phyloP scores from a whole-genome alignment of 805 yeast species.

The Teunomyces kruisii region DNA sequence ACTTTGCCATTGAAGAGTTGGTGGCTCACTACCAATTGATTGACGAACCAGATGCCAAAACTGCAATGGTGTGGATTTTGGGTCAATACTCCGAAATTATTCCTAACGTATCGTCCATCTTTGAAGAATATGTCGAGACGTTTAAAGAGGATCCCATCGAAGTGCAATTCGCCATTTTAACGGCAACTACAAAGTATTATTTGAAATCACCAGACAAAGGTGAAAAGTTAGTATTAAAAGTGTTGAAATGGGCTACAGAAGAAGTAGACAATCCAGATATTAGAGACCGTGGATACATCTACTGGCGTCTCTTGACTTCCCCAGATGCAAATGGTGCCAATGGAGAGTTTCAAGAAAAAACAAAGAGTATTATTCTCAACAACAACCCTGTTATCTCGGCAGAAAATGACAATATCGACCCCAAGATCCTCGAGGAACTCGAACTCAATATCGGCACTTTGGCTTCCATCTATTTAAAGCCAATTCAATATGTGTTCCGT shows the following conservation, averaged over 20 bases:
- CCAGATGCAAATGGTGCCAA: slow-evolving; percentile 36
- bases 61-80: slow-evolving; percentile 79
- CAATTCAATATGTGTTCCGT: slow-evolving; percentile 78
- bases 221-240: slow-evolving; percentile 55
- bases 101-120: slow-evolving; percentile 40
- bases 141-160: slow-evolving; percentile 67
- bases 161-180: slow-evolving; percentile 71
- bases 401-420: slow-evolving; percentile 70
- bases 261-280: slow-evolving; percentile 79
- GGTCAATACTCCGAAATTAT: slow-evolving; percentile 66
- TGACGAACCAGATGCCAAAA: slow-evolving; percentile 75
- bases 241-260: slow-evolving; percentile 70
- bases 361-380: slow-evolving; percentile 55
- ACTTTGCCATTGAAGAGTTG: slow-evolving; percentile 28
- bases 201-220: slow-evolving; percentile 54
- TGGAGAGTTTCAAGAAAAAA: slow-evolving; percentile 38
- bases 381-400: slow-evolving; percentile 62
- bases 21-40: slow-evolving; percentile 42
- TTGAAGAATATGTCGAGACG: slow-evolving; percentile 38
- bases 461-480: slow-evolving; percentile 81
- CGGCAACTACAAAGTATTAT: slow-evolving; percentile 72
- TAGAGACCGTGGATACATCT: slow-evolving; percentile 80
- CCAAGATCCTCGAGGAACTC: slow-evolving; percentile 70
- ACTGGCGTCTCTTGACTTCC: slow-evolving; percentile 74
- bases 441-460: slow-evolving; percentile 79